Percentiles rank a stretch among this genome's conserved stretches.
phyloP scores from a whole-genome alignment of 306 rosid species.

The Purshia tridentata region DNA sequence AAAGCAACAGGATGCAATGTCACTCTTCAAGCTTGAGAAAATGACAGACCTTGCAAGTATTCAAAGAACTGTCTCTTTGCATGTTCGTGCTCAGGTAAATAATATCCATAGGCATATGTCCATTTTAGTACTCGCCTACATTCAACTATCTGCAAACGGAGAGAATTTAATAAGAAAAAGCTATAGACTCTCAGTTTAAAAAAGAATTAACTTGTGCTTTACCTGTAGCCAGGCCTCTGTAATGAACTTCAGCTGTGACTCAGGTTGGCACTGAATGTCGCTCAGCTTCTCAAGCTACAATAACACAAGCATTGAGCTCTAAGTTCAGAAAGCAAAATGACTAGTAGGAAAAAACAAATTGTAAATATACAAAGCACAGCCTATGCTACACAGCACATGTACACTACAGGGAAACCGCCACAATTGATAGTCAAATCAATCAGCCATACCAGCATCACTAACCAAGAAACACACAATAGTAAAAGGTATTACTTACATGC shows the following conservation, averaged over 20 bases:
- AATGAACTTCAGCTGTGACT: slow-evolving; percentile 92
- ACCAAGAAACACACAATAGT: background rate
- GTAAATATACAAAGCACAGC: background rate
- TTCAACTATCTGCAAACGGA: slow-evolving; percentile 75
- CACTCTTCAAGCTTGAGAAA: slow-evolving; percentile 9
- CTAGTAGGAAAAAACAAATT: background rate
- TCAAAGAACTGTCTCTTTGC: slow-evolving; percentile 57
- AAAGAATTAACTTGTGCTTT: slow-evolving; percentile 13
- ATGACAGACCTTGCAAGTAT: slow-evolving; percentile 46
- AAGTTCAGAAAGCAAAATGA: background rate
- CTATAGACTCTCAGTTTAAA: slow-evolving; percentile 6
- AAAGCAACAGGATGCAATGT: background rate
- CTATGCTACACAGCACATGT: background rate
- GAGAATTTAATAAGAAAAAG: slow-evolving; percentile 19
- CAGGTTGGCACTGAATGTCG: slow-evolving; percentile 88
- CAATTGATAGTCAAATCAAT: slow-evolving; percentile 3
- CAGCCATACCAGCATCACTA: slow-evolving; percentile 1
- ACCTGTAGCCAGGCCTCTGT: slow-evolving; percentile 99
- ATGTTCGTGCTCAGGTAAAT: slow-evolving; percentile 68
- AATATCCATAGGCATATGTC: slow-evolving; percentile 94
- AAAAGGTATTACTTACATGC: slow-evolving; percentile 49
- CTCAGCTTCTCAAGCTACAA: slow-evolving; percentile 88
- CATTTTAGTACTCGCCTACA: slow-evolving; percentile 93
- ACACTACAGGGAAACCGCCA: background rate
- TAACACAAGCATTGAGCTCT: background rate